A percentile compares a stretch with the other conserved stretches of the same genome.
phyloP scores from a whole-genome alignment of 1,139 yeast genomes.

The Blastobotrys buckinghamii region DNA sequence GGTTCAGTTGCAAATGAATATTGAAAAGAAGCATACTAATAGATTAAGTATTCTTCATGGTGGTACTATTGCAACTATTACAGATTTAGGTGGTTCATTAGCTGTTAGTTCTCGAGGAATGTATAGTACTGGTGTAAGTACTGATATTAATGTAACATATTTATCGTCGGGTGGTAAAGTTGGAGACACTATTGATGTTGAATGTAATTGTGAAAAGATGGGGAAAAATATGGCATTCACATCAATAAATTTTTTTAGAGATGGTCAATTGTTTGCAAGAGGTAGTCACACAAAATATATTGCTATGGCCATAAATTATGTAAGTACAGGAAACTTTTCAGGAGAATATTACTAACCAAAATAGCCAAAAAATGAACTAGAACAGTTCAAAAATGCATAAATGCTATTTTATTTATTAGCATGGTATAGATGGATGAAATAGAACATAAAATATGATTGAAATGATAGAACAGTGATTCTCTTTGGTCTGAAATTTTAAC shows the following conservation, averaged over 20 bases:
- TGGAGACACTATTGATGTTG: conserved; percentile 25
- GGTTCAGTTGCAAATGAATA: conserved; percentile 31
- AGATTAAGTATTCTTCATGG: conserved; percentile 39
- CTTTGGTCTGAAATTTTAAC: no score
- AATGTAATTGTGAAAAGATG: conserved; percentile 33
- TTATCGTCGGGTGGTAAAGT: conserved; percentile 38
- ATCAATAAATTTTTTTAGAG: conserved; percentile 32
- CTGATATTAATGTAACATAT: conserved; percentile 39
- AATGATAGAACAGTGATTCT: no score
- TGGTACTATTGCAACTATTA: conserved; percentile 37
- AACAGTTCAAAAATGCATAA: conserved; percentile 4
- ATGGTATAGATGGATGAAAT: not conserved
- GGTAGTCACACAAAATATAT: conserved; percentile 42
- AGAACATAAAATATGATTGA: no score
- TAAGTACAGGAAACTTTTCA: not conserved
- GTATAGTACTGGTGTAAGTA: conserved; percentile 40
- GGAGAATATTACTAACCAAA: no score
- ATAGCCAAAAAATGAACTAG: conserved; percentile 16
- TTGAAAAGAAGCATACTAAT: conserved; percentile 36
- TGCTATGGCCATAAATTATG: conserved; percentile 33
- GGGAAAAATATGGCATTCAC: conserved; percentile 41
- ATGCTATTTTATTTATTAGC: no score
- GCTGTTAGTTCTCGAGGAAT: conserved; percentile 40
- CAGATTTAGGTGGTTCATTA: conserved; percentile 42
- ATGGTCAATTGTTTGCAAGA: conserved; percentile 34